Conservation (phyloP, 1,284 basidiomycete species). For the Tremellales sp. region DNA sequence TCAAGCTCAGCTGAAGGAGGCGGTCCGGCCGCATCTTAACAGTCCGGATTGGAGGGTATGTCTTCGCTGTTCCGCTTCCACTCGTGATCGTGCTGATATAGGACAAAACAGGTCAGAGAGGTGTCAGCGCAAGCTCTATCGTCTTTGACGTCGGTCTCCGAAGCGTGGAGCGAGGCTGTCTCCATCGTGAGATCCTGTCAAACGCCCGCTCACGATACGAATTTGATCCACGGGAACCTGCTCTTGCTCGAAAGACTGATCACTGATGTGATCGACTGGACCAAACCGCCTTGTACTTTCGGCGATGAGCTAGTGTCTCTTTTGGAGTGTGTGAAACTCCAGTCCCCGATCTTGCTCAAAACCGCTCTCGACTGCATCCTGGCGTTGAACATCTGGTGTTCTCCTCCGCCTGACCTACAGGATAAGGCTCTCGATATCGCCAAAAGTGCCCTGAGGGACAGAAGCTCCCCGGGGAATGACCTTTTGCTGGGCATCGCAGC, state of each 20-base stretch:
- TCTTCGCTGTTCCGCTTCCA: not conserved
- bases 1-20: conserved; percentile 18
- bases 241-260: conserved; percentile 30
- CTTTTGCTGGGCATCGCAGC: conserved; percentile 14
- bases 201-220: conserved; percentile 11
- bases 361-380: conserved; percentile 16
- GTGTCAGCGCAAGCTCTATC: conserved; percentile 44
- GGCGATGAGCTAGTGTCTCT: conserved; percentile 8
- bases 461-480: conserved; percentile 6
- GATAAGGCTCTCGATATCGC: not conserved
- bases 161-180: conserved; percentile 24
- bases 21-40: conserved; percentile 26
- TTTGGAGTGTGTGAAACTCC: conserved; percentile 4
- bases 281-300: no score
- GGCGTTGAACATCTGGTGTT: not conserved
- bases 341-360: conserved; percentile 9
- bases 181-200: no score
- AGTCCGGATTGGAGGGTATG: conserved; percentile 37
- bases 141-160: conserved; percentile 27
- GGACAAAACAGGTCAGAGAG: conserved; percentile 31
- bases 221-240: conserved; percentile 35
- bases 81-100: not conserved
- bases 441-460: not conserved
- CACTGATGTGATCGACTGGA: conserved; percentile 29
- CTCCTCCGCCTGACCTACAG: no score